Evolutionary conservation across 768 basidiomycete genomes (phyloP), one percentile per base, ranked within the genome.

Genomic region (Amanita phalloides): DNA sequence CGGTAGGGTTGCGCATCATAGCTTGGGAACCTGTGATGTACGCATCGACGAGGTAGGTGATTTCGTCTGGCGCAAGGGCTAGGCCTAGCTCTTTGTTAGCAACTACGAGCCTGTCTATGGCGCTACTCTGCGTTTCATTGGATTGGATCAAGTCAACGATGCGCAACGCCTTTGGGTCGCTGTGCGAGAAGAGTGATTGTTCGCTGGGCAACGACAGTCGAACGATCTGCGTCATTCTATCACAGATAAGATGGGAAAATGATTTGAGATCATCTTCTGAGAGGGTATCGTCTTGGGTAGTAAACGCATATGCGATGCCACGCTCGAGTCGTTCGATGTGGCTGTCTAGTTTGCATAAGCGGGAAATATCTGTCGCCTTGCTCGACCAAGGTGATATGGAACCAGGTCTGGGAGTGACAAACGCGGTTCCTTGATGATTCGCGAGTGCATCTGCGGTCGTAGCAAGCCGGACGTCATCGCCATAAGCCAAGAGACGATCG

Each of bases 381-480:
- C 90, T 95, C 4, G 95, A 97, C 96, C 96, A 99, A 2, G 96
- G 94, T 3, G 95, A 97, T 60, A 98, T 86, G 3, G 94, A 93
- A 3, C 95, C 94, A 6, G 81, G 75, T 53, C 94, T 72, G 9
- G 94, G 94, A 5, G 87, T 69, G 37, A 96, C 81, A 63, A 81
- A 95, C 38, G 82, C 68, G 9, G 82, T 69, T 45, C 79, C 77
- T 25, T 55, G 57, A 8, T 62, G 62, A 14, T 62, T 60, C 47
- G 71, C 59, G n/a, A 70, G 61, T 25, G 65, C 61, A 20, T 63
- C 56, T 9, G 63, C 55, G 0, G 83, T 82, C 6, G 59, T 66
- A 3, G 71, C 63, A 3, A 82, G 65, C 3, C 75, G 69, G 55
- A 78, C 67, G 64, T 88, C 73, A 62, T 94, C 89, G 5, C 96